These are phyloP conservation scores for Rhytidhysteron rufulum DNA, from an alignment of 2,329 filamentous ascomycete species.

Conservation along the genomic window DNA sequence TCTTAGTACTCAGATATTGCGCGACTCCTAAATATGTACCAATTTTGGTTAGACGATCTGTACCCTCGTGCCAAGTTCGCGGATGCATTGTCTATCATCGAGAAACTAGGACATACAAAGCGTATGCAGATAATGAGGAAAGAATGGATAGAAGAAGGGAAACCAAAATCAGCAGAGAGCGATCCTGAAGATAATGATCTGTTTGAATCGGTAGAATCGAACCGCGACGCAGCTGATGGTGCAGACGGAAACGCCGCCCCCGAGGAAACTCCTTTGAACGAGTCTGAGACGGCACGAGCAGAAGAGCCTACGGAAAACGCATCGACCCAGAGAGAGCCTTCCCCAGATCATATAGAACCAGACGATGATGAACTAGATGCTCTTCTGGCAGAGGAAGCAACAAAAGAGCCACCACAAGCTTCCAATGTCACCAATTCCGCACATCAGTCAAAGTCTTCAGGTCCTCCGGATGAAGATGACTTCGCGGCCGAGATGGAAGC, in stretches of 20 bases:
- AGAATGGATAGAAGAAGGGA: conserved; percentile 79
- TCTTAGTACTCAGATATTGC: conserved; percentile 76
- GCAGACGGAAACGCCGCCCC: not conserved
- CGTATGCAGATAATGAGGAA: conserved; percentile 68
- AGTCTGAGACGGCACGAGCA: conserved; percentile 8
- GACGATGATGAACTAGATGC: conserved; percentile 53
- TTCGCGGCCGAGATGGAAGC: conserved; percentile 39
- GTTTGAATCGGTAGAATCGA: conserved; percentile 18
- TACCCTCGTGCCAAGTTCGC: conserved; percentile 93
- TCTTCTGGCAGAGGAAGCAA: conserved; percentile 39
- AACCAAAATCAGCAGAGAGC: conserved; percentile 43
- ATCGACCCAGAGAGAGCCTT: conserved; percentile 29
- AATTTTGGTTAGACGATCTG: conserved; percentile 93
- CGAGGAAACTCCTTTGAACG: not conserved
- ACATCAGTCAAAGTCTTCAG: too few species aligned
- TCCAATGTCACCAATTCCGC: too few species aligned
- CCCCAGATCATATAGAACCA: conserved; percentile 33
- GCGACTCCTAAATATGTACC: conserved; percentile 82
- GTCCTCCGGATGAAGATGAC: conserved; percentile 23
- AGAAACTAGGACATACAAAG: conserved; percentile 87
- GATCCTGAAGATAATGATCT: conserved; percentile 30
- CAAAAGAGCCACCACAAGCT: conserved; percentile 8
- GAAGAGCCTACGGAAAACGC: conserved; percentile 12
- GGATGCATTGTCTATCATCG: conserved; percentile 84
- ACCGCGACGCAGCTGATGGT: conserved; percentile 3